These are phyloP conservation scores for Colletotrichum graminicola DNA, from an alignment of 2,329 filamentous ascomycete genomes.

Conservation along the genomic window DNA sequence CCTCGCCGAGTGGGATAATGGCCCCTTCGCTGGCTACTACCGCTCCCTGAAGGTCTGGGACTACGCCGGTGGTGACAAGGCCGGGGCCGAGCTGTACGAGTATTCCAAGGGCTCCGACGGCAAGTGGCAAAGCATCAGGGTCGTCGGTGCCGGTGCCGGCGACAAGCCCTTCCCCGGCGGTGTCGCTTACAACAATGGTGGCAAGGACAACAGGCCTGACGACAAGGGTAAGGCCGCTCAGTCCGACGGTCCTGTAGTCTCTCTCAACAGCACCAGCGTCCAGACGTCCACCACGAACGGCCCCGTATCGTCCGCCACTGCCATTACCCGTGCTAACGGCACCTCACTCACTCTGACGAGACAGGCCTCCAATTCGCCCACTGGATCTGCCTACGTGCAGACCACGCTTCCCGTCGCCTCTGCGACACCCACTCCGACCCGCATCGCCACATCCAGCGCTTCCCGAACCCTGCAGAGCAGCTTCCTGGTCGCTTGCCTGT, in stretches of 20 bases:
- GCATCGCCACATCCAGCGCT: background rate
- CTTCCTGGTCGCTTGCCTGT: slow-evolving; percentile 21
- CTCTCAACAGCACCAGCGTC: background rate
- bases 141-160: slow-evolving; percentile 47
- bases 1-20: slow-evolving; percentile 49
- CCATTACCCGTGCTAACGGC: slow-evolving; percentile 51
- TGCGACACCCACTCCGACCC: slow-evolving; percentile 45
- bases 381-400: slow-evolving; percentile 44
- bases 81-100: slow-evolving; percentile 46
- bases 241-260: background rate
- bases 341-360: slow-evolving; percentile 47
- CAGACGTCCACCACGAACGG: background rate
- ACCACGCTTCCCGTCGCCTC: slow-evolving; percentile 44
- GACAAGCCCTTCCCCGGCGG: slow-evolving; percentile 42
- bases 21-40: slow-evolving; percentile 47
- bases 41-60: slow-evolving; percentile 47
- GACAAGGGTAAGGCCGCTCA: slow-evolving; percentile 41
- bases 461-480: slow-evolving; percentile 17
- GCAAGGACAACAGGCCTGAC: slow-evolving; percentile 30
- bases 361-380: slow-evolving; percentile 39
- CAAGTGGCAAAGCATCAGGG: slow-evolving; percentile 48
- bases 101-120: slow-evolving; percentile 46
- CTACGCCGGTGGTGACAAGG: slow-evolving; percentile 48
- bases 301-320: slow-evolving; percentile 3
- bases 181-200: background rate